Evolutionary conservation across 2,329 filamentous ascomycete species (phyloP), one percentile per base, ranked within the genome.

Genomic region (Emergomyces pasteurianus): DNA sequence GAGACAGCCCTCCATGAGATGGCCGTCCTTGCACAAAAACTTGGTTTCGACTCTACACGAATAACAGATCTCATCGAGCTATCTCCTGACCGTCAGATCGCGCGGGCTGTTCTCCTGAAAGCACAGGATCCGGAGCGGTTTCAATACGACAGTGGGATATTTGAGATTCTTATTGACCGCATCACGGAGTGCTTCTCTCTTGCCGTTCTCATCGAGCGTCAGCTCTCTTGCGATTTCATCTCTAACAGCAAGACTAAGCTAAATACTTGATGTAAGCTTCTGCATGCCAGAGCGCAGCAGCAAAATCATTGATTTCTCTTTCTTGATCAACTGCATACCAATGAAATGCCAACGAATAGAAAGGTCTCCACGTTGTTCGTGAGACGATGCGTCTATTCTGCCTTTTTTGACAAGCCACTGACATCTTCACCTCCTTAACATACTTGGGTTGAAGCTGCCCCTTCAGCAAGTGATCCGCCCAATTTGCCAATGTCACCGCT

Each of bases 41-140:
- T 70, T 9, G 66, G 64, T 2, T 70, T 69, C 54, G 10, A 60
- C 16, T 65, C 66, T 49, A 54, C 59, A 26, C 58, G 63, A 38
- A 67, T 69, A n/a, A 43, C 50, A 26, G 57, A 55, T 47, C 40
- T 69, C 23, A 43, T 65, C 3, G 23, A 64, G 16, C 43, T 61
- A 57, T 66, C 61, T 12, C 67, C 65, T 14, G 66, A 69, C 58
- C 62, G 59, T 23, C 61, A 65, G 59, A 66, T 70, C 26, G 63
- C 66, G 9, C 63, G 43, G 23, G 61, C 53, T 31, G 64, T 63
- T 14, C 63, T 70, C 7, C 56, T 68, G 10, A 65, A 66, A 62
- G 66, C 66, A 31, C 61, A 64, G 14, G 64, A 68, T 43, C 63
- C 59, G 12, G 61, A 58, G 23, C 38, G 57, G 12, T 69, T 65